Conservation (phyloP, 768 basidiomycete species). For the Leccinum truebloodii region DNA sequence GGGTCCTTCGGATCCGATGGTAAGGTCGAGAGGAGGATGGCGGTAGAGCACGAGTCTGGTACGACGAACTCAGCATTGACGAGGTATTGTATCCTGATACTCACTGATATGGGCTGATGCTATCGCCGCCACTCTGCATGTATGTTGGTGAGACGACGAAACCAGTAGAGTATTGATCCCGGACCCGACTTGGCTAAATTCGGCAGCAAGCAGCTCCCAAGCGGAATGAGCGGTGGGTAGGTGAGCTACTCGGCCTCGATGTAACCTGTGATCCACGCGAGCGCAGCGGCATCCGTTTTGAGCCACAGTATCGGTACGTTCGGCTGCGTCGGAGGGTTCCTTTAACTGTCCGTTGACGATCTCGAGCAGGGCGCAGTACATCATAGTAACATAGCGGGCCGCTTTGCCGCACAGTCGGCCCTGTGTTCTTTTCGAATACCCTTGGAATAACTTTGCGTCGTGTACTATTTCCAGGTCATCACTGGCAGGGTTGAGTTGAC, state of each 20-base stretch:
- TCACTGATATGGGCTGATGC: background rate
- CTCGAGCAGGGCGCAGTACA: background rate
- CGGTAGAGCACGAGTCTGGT: background rate
- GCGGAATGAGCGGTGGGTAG: background rate
- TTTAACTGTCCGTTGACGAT: background rate
- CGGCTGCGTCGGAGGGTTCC: background rate
- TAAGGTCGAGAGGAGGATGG: background rate
- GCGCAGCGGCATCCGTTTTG: background rate
- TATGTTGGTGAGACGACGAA: background rate
- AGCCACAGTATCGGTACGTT: background rate
- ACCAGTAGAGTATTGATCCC: background rate
- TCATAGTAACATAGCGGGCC: no score
- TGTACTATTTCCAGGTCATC: no score
- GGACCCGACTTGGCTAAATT: background rate
- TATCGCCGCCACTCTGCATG: background rate
- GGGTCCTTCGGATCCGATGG: background rate
- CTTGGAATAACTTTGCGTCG: constrained; percentile 97
- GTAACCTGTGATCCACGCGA: background rate
- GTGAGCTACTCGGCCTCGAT: background rate
- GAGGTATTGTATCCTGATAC: background rate
- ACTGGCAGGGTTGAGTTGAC: constrained; percentile 82
- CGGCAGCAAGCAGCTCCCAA: background rate
- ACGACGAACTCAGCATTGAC: background rate
- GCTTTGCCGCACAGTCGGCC: no score
- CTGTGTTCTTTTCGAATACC: constrained; percentile 79